A percentile compares a stretch with the other conserved stretches of the same genome.
Conservation (phyloP, 495 filamentous ascomycete genomes). For the Evansstolkia leycettana region DNA sequence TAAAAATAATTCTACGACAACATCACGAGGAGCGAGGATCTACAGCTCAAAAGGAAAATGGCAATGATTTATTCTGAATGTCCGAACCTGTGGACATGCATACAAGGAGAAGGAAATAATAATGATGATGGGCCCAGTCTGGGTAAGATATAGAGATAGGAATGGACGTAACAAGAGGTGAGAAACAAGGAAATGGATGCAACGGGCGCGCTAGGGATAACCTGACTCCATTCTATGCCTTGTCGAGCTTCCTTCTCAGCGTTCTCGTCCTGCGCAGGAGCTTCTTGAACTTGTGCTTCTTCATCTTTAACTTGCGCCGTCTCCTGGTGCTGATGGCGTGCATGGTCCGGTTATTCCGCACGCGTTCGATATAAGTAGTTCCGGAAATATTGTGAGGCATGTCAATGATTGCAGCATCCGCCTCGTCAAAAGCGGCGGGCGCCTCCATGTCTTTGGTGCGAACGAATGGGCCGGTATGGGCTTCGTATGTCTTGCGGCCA, state of each 20-base stretch:
- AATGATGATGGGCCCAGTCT: no score
- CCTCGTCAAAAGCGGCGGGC: conserved; percentile 11
- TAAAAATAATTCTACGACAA: no score
- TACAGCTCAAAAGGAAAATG: no score
- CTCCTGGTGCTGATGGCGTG: conserved; percentile 74
- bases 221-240: conserved; percentile 21
- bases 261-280: conserved; percentile 86
- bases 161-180: conserved; percentile 2
- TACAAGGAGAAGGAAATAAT: neutral
- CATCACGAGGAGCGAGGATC: no score
- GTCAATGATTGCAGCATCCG: conserved; percentile 20
- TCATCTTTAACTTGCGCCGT: conserved; percentile 91
- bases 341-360: conserved; percentile 28
- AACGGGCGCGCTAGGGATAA: conserved; percentile 12
- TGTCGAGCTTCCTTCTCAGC: conserved; percentile 74
- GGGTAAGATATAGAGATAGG: no score
- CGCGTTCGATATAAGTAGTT: conserved; percentile 30
- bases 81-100: neutral
- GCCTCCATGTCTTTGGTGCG: conserved; percentile 23
- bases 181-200: conserved; percentile 10
- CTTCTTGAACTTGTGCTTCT: conserved; percentile 99
- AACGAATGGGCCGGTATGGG: conserved; percentile 29
- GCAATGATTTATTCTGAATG: no score
- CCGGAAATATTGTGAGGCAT: conserved; percentile 18
- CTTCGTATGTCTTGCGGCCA: conserved; percentile 53